Percentiles rank a stretch among this genome's conserved stretches.
phyloP scores from a whole-genome alignment of 1,139 yeast genomes.

The Yamadazyma dendronema region DNA sequence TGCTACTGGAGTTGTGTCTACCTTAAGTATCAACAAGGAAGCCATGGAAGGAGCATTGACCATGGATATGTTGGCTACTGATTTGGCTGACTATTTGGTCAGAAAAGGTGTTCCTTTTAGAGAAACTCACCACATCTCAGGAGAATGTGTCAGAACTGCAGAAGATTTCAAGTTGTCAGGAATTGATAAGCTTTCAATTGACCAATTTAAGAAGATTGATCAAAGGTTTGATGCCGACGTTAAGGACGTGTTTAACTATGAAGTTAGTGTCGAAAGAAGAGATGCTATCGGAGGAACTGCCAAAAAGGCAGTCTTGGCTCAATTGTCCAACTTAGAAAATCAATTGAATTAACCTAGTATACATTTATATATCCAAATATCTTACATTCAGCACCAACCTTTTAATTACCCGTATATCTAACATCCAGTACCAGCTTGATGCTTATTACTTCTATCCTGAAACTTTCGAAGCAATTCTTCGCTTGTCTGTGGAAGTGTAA shows the following conservation, averaged over 20 bases:
- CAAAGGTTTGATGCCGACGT: constrained; percentile 79
- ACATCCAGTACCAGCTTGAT: background rate
- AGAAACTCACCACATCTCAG: constrained; percentile 97
- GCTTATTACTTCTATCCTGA: background rate
- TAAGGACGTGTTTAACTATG: constrained; percentile 80
- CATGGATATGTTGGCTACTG: constrained; percentile 99
- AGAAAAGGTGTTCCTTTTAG: constrained; percentile 98
- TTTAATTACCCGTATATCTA: background rate
- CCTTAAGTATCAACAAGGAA: constrained; percentile 66
- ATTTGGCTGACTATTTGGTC: constrained; percentile 94
- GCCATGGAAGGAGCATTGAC: constrained; percentile 87
- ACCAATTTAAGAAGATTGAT: constrained; percentile 79
- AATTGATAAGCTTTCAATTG: constrained; percentile 73
- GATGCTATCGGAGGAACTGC: constrained; percentile 98
- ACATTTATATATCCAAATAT: background rate
- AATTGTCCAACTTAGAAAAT: constrained; percentile 46
- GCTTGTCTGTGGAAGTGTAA: constrained; percentile 6
- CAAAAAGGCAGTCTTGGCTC: constrained; percentile 78
- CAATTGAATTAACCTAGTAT: constrained; percentile 8
- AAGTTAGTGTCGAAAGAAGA: constrained; percentile 93
- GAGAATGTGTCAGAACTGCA: constrained; percentile 91
- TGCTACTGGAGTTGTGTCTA: constrained; percentile 94
- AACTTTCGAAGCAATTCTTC: constrained; percentile 6
- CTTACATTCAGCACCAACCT: background rate
- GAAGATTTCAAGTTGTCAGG: constrained; percentile 77